phyloP scores from a whole-genome alignment of 2,329 filamentous ascomycete genomes.

The Pseudogymnoascus sp. region DNA sequence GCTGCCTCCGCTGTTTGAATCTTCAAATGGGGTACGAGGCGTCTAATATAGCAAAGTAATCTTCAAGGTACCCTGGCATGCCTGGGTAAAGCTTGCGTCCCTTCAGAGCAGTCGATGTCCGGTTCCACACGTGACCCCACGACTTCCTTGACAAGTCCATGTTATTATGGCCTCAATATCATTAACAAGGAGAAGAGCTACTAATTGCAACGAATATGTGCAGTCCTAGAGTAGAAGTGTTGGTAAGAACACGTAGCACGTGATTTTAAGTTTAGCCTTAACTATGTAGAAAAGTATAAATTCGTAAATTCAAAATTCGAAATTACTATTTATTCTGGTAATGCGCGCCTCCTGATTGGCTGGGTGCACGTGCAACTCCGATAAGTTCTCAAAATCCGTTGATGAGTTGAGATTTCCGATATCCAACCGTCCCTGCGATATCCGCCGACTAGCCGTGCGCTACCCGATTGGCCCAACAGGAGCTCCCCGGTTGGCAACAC shows the following conservation, averaged over 20 bases:
- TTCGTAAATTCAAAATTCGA: neutral
- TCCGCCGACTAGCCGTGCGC: slow-evolving; percentile 3
- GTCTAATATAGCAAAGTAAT: neutral
- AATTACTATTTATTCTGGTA: neutral
- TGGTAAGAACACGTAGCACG: neutral
- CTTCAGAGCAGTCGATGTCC: too few species aligned
- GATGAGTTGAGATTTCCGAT: neutral
- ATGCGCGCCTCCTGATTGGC: neutral
- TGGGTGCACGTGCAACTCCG: neutral
- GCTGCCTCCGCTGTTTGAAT: neutral
- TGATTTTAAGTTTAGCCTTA: neutral
- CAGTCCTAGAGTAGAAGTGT: neutral
- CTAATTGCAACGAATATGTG: too few species aligned
- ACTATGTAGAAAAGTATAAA: neutral
- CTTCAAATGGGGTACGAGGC: too few species aligned
- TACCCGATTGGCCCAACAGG: slow-evolving; percentile 4
- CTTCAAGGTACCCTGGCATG: too few species aligned
- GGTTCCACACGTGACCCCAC: too few species aligned
- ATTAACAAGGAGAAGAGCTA: too few species aligned
- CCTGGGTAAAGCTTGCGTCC: too few species aligned
- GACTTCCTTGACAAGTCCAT: too few species aligned
- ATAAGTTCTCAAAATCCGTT: neutral
- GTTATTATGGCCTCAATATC: too few species aligned
- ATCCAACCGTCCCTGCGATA: neutral
- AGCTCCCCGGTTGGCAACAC: neutral